These are phyloP conservation scores for Xerocomus minutiporus DNA, from an alignment of 1,284 basidiomycete genomes.

Conservation along the genomic window DNA sequence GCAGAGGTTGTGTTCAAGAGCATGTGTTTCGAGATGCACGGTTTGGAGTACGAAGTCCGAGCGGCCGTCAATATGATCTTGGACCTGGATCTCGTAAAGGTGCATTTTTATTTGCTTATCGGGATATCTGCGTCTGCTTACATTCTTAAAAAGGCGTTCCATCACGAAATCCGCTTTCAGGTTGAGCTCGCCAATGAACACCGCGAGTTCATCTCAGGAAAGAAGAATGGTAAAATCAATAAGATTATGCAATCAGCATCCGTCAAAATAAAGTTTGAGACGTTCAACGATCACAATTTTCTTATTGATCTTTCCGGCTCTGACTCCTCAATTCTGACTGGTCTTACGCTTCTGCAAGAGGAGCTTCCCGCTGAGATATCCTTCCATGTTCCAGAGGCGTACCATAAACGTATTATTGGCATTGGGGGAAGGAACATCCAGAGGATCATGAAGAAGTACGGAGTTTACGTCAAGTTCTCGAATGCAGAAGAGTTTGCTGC, in stretches of 20 bases:
- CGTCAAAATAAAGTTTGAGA: constrained; percentile 99
- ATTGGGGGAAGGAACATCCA: constrained; percentile 98
- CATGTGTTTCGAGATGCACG: constrained; percentile 97
- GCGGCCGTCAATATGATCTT: constrained; percentile 82
- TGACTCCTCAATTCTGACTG: constrained; percentile 80
- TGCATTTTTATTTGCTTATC: constrained; percentile 27
- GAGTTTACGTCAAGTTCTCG: constrained; percentile 99
- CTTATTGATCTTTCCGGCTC: constrained; percentile 90
- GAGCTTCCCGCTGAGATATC: constrained; percentile 98
- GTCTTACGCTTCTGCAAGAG: constrained; percentile 88
- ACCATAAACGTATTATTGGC: constrained; percentile 99
- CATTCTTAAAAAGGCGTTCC: constrained; percentile 61
- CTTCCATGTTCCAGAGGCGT: constrained; percentile 97
- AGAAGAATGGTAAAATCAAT: constrained; percentile 98
- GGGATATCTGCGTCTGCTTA: neutral
- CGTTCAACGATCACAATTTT: constrained; percentile 98
- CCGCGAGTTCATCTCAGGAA: constrained; percentile 96
- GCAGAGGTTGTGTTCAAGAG: constrained; percentile 96
- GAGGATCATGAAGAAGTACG: constrained; percentile 99
- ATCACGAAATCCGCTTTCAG: constrained; percentile 97
- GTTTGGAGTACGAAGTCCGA: constrained; percentile 90
- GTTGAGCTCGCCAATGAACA: constrained; percentile 98
- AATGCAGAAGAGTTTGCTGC: constrained; percentile 97
- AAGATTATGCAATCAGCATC: constrained; percentile 96
- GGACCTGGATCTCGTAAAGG: constrained; percentile 89